Conservation (phyloP, 2,329 filamentous ascomycete genomes). For the Ceratocystis eucalypticola region DNA sequence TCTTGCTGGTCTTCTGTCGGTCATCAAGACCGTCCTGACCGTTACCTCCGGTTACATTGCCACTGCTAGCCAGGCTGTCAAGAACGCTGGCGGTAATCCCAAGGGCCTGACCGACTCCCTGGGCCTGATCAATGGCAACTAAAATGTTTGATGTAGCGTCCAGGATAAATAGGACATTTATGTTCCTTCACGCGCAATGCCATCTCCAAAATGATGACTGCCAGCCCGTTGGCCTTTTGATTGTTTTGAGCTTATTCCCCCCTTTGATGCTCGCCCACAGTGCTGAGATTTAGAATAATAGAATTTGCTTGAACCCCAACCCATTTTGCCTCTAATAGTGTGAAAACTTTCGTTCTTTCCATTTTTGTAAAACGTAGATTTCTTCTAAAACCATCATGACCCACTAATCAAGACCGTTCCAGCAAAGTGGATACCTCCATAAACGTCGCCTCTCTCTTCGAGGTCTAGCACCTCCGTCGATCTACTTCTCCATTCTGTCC, state of each 20-base stretch:
- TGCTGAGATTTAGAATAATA: conserved; percentile 9
- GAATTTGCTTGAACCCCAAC: conserved; percentile 1
- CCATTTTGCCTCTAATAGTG: neutral
- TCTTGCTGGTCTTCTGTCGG: conserved; percentile 9
- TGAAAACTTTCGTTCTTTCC: neutral
- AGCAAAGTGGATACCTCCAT: no score
- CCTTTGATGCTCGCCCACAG: neutral
- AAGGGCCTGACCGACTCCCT: neutral
- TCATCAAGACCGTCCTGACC: conserved; percentile 7
- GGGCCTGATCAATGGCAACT: neutral
- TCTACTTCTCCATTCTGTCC: neutral
- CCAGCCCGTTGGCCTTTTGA: neutral
- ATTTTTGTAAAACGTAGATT: neutral
- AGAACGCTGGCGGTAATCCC: conserved; percentile 9
- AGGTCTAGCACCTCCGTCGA: neutral
- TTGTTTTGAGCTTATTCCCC: neutral
- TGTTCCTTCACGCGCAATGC: neutral
- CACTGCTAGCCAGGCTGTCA: neutral
- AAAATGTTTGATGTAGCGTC: neutral
- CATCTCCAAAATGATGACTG: neutral
- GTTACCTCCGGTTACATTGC: conserved; percentile 3
- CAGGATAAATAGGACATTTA: neutral
- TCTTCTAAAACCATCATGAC: no score
- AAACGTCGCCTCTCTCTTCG: no score
- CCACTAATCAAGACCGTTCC: no score